phyloP scores from a whole-genome alignment of 2,329 filamentous ascomycete species.

The Torrubiella hemipterigena region DNA sequence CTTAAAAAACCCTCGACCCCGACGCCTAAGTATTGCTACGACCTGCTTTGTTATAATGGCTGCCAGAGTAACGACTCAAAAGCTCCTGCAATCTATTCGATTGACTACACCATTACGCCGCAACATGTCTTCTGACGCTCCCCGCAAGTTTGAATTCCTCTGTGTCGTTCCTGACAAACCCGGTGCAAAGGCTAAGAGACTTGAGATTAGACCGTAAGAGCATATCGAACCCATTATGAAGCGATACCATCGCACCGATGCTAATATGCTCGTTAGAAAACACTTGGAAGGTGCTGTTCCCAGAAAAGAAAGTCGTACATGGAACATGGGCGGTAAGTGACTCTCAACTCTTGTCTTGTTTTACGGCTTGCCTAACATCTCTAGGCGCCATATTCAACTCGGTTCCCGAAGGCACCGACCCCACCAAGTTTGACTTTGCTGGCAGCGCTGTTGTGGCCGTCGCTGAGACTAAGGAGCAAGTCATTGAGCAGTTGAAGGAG shows the following conservation, averaged over 20 bases:
- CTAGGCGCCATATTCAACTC: conserved; percentile 57
- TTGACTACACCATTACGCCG: conserved; percentile 7
- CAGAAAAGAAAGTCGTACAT: conserved; percentile 38
- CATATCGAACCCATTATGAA: conserved; percentile 1
- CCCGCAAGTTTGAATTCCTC: conserved; percentile 49
- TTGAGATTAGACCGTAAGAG: conserved; percentile 48
- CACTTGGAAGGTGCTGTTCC: conserved; percentile 48
- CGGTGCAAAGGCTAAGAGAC: conserved; percentile 44
- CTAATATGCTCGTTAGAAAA: conserved; percentile 8
- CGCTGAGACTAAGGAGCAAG: conserved; percentile 58
- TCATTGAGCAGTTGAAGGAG: conserved; percentile 50
- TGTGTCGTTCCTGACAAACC: conserved; percentile 58
- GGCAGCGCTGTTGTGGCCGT: conserved; percentile 59
- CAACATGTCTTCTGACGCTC: conserved; percentile 16
- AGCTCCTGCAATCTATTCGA: too few relatives aligned
- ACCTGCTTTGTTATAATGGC: too few relatives aligned
- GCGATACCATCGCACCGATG: conserved; percentile 7
- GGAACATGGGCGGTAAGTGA: conserved; percentile 52
- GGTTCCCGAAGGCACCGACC: conserved; percentile 48
- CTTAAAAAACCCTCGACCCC: too few relatives aligned
- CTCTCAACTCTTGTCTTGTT: background rate
- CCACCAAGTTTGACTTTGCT: conserved; percentile 52
- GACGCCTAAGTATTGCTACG: too few relatives aligned
- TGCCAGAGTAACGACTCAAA: too few relatives aligned
- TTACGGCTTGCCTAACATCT: background rate